These are phyloP conservation scores for Biscogniauxia mediterranea DNA, from an alignment of 2,329 filamentous ascomycete species.

Conservation along the genomic window DNA sequence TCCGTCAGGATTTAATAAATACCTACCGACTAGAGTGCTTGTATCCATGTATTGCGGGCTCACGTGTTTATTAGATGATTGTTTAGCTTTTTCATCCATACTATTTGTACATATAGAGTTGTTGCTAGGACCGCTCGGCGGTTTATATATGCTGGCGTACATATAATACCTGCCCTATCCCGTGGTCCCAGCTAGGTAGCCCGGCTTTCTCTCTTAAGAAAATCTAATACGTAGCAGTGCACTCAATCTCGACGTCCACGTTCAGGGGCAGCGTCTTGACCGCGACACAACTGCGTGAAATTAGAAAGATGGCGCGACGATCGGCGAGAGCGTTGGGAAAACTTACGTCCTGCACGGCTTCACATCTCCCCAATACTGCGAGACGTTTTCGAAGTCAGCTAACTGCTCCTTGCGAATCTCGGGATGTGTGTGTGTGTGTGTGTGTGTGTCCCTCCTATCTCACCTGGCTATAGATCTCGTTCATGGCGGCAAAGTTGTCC, in stretches of 20 bases:
- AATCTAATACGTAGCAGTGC: slow-evolving; percentile 24
- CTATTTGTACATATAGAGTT: background rate
- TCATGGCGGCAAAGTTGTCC: slow-evolving; percentile 74
- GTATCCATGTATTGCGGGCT: background rate
- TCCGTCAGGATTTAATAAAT: no score
- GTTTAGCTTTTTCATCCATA: background rate
- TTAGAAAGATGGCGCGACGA: background rate
- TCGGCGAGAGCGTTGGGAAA: background rate
- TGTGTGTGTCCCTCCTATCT: no score
- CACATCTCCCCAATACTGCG: slow-evolving; percentile 57
- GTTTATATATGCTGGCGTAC: no score
- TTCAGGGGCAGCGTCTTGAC: slow-evolving; percentile 25
- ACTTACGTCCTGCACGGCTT: slow-evolving; percentile 46
- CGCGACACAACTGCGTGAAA: slow-evolving; percentile 18
- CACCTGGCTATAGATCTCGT: slow-evolving; percentile 60
- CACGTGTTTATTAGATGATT: background rate
- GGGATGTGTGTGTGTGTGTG: no score
- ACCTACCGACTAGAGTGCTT: no score
- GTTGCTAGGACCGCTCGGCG: background rate
- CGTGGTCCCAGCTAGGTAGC: background rate
- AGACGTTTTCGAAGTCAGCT: background rate
- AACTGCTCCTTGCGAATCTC: background rate
- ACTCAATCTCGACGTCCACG: slow-evolving; percentile 26
- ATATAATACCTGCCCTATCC: background rate
- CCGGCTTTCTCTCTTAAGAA: background rate